Evolutionary conservation across 768 basidiomycete genomes (phyloP), one percentile per base, ranked within the genome.

Genomic region (Mycena epipterygia): DNA sequence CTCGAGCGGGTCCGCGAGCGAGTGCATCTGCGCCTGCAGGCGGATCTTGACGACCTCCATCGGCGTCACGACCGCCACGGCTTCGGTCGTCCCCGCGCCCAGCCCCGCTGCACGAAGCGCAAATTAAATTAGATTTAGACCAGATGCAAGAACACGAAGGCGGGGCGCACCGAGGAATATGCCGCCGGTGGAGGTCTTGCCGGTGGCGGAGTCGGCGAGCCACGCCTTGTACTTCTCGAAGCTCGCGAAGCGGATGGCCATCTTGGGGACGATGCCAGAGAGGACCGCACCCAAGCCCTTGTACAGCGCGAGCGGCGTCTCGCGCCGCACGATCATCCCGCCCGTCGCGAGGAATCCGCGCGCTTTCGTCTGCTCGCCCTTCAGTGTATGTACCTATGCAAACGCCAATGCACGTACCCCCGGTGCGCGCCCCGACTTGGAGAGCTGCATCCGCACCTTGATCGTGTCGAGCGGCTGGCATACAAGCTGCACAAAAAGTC

Each of bases 41-140:
- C 98, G 90, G 78, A 99, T 99, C 87, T 99, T 99, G 79, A 99
- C 95, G 23, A 99, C 98, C 79, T 99, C 98, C 98, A 99, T 99
- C 0, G 98, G 98, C 51, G 94, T 97, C 14, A 99, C 98, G 51
- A 99, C 95, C 19, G 90, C 86, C 21, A 99, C 89, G 2, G 97
- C 98, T 82, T 99, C 98, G 0, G 96, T 94, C n/a, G 92, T 92
- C 29, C 98, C 98, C 5, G 98, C 97, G 51, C 92, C 95, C 32
- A 99, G 86, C 71, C 98, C 98, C 76, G 97, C 46, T 48, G 14
- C 35, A 37, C 14, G 35, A 14, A 37, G 14, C 35, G 35, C 35
- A 37, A 6, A 37, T 7, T 37, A 37, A 37, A 37, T 14, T 7
- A 37, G 8, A 37, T 6, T 14, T 6, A 37, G 35, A 37, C 35